Conservation (phyloP, 1,284 basidiomycete genomes). For the Phellinidium pouzarii region DNA sequence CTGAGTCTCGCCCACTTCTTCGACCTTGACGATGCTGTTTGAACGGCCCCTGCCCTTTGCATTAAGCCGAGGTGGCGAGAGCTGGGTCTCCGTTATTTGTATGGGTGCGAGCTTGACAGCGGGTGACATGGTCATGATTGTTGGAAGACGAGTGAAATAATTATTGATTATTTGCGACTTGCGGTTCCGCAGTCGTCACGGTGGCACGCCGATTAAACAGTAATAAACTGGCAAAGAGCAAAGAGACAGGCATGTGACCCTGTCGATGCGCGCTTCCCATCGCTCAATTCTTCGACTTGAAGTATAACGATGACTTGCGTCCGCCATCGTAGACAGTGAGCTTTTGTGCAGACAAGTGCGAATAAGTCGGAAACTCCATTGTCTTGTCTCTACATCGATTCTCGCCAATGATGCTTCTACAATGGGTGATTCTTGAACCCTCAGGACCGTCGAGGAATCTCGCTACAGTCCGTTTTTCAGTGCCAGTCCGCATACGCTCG, state of each 20-base stretch:
- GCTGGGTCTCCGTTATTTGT: constrained; percentile 31
- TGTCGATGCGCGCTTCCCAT: background rate
- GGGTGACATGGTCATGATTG: constrained; percentile 17
- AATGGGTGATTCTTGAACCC: constrained; percentile 62
- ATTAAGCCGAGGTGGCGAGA: constrained; percentile 19
- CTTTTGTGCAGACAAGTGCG: no score
- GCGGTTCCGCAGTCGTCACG: background rate
- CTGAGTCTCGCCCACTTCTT: constrained; percentile 73
- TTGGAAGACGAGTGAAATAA: background rate
- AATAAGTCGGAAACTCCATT: no score
- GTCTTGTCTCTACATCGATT: no score
- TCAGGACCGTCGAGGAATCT: constrained; percentile 45
- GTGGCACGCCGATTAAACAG: no score
- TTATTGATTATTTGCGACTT: background rate
- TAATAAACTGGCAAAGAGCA: no score
- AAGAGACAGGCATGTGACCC: background rate
- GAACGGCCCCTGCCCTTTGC: constrained; percentile 60
- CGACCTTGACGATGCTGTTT: constrained; percentile 81
- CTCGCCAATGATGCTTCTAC: constrained; percentile 40
- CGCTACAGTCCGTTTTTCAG: constrained; percentile 59
- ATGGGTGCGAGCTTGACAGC: constrained; percentile 39
- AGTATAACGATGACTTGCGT: background rate
- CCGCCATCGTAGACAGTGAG: no score
- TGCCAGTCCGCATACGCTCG: constrained; percentile 53
- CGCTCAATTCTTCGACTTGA: background rate